These are phyloP conservation scores for Ophiostoma sp. DNA, from an alignment of 2,329 filamentous ascomycete species.

Conservation along the genomic window DNA sequence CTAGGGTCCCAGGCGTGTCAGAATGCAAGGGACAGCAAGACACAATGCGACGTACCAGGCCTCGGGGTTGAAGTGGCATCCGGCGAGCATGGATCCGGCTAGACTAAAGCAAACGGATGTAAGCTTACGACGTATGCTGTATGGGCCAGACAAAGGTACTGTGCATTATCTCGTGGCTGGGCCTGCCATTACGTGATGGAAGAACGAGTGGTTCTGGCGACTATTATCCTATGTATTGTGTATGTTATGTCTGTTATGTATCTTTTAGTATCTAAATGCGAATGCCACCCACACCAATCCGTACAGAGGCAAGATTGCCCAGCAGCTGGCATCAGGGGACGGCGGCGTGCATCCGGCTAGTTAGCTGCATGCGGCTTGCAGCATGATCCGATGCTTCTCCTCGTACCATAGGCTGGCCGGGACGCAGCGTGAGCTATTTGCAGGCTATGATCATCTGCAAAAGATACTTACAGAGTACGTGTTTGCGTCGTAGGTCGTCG, in stretches of 20 bases:
- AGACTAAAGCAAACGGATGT: background rate
- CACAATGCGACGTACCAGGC: background rate
- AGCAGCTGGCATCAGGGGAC: background rate
- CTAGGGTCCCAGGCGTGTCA: background rate
- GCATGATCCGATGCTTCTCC: background rate
- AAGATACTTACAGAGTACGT: no score
- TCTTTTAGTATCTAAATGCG: background rate
- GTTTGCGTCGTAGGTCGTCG: no score
- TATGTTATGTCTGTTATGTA: no score
- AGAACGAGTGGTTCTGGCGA: no score
- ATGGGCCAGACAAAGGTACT: no score
- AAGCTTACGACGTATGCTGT: no score
- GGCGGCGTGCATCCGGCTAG: background rate
- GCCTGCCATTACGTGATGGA: no score
- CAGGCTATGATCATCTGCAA: no score
- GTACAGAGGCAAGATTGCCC: background rate
- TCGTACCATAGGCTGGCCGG: no score
- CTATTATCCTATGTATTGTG: no score
- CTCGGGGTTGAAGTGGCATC: background rate
- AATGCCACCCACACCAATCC: constrained; percentile 1
- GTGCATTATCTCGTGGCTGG: no score
- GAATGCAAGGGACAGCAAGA: background rate
- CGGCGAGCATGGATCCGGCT: background rate
- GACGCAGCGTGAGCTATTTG: no score
- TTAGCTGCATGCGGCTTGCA: background rate